phyloP scores from a whole-genome alignment of 2,329 filamentous ascomycete species.

The Parascedosporium putredinis region DNA sequence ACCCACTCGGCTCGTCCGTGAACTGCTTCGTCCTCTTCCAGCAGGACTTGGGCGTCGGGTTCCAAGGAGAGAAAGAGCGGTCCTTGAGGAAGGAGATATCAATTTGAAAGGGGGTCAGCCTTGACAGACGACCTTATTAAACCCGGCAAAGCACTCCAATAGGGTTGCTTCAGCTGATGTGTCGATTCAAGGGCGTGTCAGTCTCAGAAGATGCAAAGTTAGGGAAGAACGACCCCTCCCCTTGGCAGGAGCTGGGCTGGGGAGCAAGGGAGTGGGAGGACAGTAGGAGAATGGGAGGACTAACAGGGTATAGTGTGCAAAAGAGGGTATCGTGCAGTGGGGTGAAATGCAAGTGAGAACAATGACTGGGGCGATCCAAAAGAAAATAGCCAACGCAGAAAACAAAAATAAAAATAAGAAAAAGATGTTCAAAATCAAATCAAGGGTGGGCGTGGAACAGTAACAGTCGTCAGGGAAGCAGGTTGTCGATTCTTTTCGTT shows the following conservation, averaged over 20 bases:
- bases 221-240: not conserved
- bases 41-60: not conserved
- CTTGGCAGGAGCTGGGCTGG: too few relatives aligned
- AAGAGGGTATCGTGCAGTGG: slow-evolving; percentile 4
- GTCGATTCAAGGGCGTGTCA: not conserved
- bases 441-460: not conserved
- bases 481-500: too few relatives aligned
- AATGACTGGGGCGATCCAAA: too few relatives aligned
- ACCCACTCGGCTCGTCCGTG: not conserved
- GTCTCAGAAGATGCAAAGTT: not conserved
- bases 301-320: slow-evolving; percentile 1
- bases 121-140: not conserved
- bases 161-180: not conserved
- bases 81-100: not conserved
- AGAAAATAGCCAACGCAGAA: not conserved
- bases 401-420: not conserved
- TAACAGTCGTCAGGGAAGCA: too few relatives aligned
- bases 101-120: not conserved
- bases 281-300: not conserved
- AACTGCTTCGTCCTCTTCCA: not conserved
- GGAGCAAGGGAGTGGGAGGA: not conserved
- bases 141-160: not conserved
- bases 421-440: not conserved
- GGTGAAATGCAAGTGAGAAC: not conserved
- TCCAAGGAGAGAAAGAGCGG: not conserved